Evolutionary conservation across 257 asterid species (phyloP).

Genomic region (Solanum raphanifolium): DNA sequence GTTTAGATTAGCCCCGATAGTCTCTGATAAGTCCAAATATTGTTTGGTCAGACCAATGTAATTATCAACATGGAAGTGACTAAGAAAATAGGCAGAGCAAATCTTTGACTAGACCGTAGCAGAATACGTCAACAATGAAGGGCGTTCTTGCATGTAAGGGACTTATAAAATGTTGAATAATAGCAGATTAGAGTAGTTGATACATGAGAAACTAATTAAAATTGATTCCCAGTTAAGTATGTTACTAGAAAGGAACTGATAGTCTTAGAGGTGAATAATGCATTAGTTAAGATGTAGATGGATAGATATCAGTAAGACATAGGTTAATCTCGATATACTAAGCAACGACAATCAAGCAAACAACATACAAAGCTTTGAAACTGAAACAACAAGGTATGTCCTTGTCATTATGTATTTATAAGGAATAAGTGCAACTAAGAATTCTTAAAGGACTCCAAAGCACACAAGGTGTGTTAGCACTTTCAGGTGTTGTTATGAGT

Average conservation of each 20-base stretch:
- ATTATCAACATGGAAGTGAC: slow-evolving; percentile 17
- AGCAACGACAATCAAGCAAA: background rate
- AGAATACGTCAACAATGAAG: slow-evolving; percentile 17
- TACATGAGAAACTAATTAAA: background rate
- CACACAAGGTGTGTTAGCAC: no score
- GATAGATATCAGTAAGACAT: background rate
- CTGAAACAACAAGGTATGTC: no score
- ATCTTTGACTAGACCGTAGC: slow-evolving; percentile 1
- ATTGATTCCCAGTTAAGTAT: background rate
- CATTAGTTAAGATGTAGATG: background rate
- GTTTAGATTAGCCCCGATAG: slow-evolving; percentile 4
- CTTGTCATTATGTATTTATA: no score
- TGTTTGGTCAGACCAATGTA: slow-evolving; percentile 8
- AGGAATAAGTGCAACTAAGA: no score
- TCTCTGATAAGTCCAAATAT: slow-evolving; percentile 16
- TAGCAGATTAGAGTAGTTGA: no score
- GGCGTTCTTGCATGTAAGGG: slow-evolving; percentile 4
- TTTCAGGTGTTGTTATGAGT: no score
- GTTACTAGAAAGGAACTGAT: no score
- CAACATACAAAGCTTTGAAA: background rate
- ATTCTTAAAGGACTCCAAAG: no score
- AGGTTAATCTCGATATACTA: background rate
- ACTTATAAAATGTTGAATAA: background rate
- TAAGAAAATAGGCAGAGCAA: slow-evolving; percentile 9
- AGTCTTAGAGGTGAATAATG: background rate